Base-by-base conservation (phyloP, 2,329 filamentous ascomycete species). In the Domatiomyces catenatus region DNA sequence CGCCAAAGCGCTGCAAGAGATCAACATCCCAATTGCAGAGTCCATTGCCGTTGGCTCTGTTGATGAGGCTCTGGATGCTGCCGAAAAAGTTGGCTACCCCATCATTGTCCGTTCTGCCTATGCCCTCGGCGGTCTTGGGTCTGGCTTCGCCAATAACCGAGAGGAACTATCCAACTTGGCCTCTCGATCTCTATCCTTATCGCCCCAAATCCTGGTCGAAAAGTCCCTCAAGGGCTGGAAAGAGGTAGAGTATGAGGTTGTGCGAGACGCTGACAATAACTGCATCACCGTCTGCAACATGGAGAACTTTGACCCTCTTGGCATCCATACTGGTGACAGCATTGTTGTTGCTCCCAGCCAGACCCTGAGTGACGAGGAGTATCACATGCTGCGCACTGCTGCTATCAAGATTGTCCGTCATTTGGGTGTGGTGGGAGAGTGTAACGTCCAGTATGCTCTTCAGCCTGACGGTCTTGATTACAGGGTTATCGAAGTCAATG, bases 181-280 rank as follows among this genome's bases (percentile, higher is more conserved):
- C 58, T 89, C 92, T 55, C 82, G 87, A 58, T 96, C 90, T 46
- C 77, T 98, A 52, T 94, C 89, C 44, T 79, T 96, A 36, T 90
- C 90, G 2, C 90, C 92, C 47, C 92, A 98, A 69, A 95, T 98
- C 62, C 71, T 98, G 65, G 89, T 98, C 52, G 92, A 98, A 75
- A 96, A 96, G 72, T 94, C 88, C 48, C 80, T 98, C 60, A 96
- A 95, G 76, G 92, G 92, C 68, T 98, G 92, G 92, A 98, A 98
- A 72, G 92, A 98, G 70, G 84, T 95, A 48, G 92, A 98, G 69
- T 98, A 96, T 64, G 92, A 96, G 70, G 92, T 96, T 52, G 92
- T 96, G 56, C 86, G 92, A 61, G 92, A 98, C 68, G 90, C 87
- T 49, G 83, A 86, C 67, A 93, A 96, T 77, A 98, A 98, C 78